Evolutionary conservation across 805 yeast genomes (phyloP), one percentile per base, ranked within the genome.

Genomic region (Nakazawaea molendinolei): DNA sequence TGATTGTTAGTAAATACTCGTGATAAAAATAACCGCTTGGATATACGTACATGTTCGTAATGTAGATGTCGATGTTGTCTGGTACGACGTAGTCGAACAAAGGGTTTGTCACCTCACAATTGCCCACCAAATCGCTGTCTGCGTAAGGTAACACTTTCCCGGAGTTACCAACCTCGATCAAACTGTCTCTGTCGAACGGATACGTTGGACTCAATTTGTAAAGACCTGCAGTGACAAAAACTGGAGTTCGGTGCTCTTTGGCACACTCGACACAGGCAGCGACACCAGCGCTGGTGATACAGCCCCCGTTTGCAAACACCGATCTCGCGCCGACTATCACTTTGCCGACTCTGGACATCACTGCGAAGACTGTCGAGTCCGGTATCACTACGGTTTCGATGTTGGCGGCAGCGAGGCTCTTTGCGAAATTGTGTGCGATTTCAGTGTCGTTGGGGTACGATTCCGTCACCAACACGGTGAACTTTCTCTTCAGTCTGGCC

Each of bases 301-400:
- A 83, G 8, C 97, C 97, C 42, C 99, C 99, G 53, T 92, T 92
- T 36, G 95, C 95, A 55, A 92, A 83, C 5, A 92, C 97, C 0
- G 95, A 77, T 43, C 84, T 74, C 5, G 97, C 82, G 25, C 97
- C 97, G 36, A 94, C 74, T 41, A 92, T 76, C 21, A 92, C 98
- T 56, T 94, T 94, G 29, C 97, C 96, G 5, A 92, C 97, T 45
- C 96, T 69, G 25, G 96, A 84, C 97, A 92, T 92, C 31, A 92
- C 86, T 0, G 98, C 97, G 58, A 81, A 86, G 0, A 82, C 87
- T 18, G 95, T 82, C 5, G 95, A 73, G 54, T 92, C 99, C 1
- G 98, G 97, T 23, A 92, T 83, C 37, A 92, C 73, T 2, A 89
- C 83, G 2, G 96, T 80, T 44, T 87, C 95, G 31, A 92, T 86